Base-by-base conservation (phyloP, 768 basidiomycete genomes). In the Tulasnella sp. region DNA sequence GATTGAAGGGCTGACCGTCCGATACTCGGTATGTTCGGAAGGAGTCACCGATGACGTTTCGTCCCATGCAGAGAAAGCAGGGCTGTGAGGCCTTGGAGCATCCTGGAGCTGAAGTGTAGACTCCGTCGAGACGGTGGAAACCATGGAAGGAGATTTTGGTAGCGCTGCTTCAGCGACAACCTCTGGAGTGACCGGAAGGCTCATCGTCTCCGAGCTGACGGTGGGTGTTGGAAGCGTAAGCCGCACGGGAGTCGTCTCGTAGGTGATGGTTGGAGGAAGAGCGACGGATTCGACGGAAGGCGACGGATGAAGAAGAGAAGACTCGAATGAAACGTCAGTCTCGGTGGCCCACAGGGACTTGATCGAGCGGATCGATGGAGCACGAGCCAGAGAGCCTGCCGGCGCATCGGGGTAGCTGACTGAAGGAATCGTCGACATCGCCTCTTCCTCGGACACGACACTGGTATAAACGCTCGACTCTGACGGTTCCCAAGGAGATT, bases 311-410 rank as follows among this genome's bases (percentile, higher is more conserved):
- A 95, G 85, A n/a, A 92, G 84, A 0, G 92, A 92, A 0, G 93
- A 93, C 29, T 94, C 93, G 79, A 91, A 94, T 0, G 93, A 91
- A 13, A 86, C 82, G 75, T 92, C 90, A 0, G 90, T 91, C 81
- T 90, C 90, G 3, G 87, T 83, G 2, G 88, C 89, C 91, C 92
- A 94, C n/a, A 79, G 18, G 5, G 77, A 78, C 23, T 48, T 15
- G 51, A 73, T 76, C 23, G 78, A 76, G 5, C 73, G 42, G 72
- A 77, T 77, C 20, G 77, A 77, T 4, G 77, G 77, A 20, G n/a
- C 39, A 72, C 70, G 70, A 37, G 39, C 29, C 26, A 77, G 15
- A 29, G 77, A 77, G 9, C 32, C 77, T 11, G 77, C 67, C n/a
- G 77, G 77, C 23, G 77, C 42, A 46, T 29, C 26, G 10, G 69